phyloP scores from a whole-genome alignment of 2,329 filamentous ascomycete species.

The Fusarium haematococcum region DNA sequence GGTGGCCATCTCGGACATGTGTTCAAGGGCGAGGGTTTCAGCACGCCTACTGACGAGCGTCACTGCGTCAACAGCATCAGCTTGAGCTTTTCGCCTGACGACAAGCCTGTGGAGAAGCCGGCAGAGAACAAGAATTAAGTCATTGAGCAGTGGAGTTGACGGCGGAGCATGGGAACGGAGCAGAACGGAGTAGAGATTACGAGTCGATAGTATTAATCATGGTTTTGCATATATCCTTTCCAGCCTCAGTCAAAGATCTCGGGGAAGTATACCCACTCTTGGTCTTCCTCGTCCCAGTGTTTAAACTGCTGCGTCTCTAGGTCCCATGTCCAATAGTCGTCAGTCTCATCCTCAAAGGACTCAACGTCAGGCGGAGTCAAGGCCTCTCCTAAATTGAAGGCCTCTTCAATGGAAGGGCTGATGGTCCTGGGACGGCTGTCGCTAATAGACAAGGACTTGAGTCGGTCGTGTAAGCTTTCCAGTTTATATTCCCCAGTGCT shows the following conservation, averaged over 20 bases:
- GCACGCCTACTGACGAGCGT: slow-evolving; percentile 91
- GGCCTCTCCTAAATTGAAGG: slow-evolving; percentile 30
- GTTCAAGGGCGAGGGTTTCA: slow-evolving; percentile 88
- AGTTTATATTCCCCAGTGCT: background rate
- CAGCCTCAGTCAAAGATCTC: slow-evolving; percentile 39
- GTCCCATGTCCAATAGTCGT: slow-evolving; percentile 42
- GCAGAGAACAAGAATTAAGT: slow-evolving; percentile 52
- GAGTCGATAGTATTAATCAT: background rate
- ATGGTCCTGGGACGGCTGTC: background rate
- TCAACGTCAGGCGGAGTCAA: slow-evolving; percentile 37
- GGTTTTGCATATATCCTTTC: background rate
- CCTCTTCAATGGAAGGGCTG: slow-evolving; percentile 21
- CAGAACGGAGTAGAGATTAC: background rate
- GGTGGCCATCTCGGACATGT: slow-evolving; percentile 96
- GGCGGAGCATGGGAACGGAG: background rate
- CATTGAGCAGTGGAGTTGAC: background rate
- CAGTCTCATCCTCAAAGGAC: slow-evolving; percentile 30
- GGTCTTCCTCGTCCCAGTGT: slow-evolving; percentile 40
- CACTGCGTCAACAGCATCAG: slow-evolving; percentile 97
- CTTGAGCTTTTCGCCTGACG: slow-evolving; percentile 80
- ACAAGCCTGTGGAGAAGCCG: slow-evolving; percentile 57
- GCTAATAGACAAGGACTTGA: slow-evolving; percentile 12
- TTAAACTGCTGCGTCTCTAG: slow-evolving; percentile 25
- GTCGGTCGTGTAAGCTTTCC: slow-evolving; percentile 9
- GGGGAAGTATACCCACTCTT: slow-evolving; percentile 39